Base-by-base conservation (phyloP, 257 asterid species). In the Apocynum venetum region DNA sequence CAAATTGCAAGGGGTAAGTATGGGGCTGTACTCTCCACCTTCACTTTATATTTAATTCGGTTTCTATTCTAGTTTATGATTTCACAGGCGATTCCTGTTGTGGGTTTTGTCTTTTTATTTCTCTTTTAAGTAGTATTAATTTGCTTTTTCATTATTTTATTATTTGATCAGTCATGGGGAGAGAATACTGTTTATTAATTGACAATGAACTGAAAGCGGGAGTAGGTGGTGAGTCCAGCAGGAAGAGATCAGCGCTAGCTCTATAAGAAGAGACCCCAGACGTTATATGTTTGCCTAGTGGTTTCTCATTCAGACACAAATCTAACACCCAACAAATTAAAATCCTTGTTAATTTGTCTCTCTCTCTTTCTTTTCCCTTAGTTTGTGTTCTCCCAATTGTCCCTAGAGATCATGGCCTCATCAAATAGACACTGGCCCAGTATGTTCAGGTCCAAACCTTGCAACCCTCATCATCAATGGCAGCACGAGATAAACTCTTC, bases 1-100 rank as follows among this genome's bases (percentile, higher is more conserved):
- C 35, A 41, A 43, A 43, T 52, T 66, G 77, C 25, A 55, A 65
- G 52, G 57, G 74, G 60, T 46, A 78, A 88, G 98, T 85, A 89
- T 93, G 97, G 92, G 89, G 71, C 52, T 80, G 77, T 75, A 56
- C 88, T 60, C 66, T 76, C 51, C 52, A 12, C 31, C 35, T 66
- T 73, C 78, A 77, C 90, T 87, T 90, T 88, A 72, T 76, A 85
- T 86, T 90, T 80, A 88, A 77, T 89, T 80, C 84, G 43, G 57
- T 87, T 89, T 85, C 94, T 82, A 5, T 86, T 89, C 83, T 87
- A 35, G 88, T 85, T 86, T 60, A 4, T 20, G 4, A 64, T 80
- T 84, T 85, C 83, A 89, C 96, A 92, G 96, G 98, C 85, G 94
- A 84, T 89, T 94, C 92, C 77, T 92, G 92, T 89, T 89, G 87